phyloP scores from a whole-genome alignment of 257 asterid species.

The Linderniella brevidens region DNA sequence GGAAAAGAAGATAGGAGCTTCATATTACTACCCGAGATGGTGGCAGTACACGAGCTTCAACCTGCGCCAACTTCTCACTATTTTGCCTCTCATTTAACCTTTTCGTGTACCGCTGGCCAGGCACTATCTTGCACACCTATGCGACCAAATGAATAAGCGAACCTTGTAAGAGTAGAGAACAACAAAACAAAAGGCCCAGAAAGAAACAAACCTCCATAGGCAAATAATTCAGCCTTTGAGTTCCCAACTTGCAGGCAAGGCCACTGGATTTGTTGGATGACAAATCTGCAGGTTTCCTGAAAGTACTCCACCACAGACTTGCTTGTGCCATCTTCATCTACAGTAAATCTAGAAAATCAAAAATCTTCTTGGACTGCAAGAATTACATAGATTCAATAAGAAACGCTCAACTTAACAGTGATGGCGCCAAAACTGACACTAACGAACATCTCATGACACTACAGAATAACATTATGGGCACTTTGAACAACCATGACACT shows the following conservation, averaged over 20 bases:
- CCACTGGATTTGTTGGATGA: conserved; percentile 61
- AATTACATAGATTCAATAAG: background rate
- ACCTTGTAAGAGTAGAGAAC: too few relatives aligned
- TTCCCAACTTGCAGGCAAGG: conserved; percentile 97
- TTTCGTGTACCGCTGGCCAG: conserved; percentile 87
- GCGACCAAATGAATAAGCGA: too few relatives aligned
- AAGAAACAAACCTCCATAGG: conserved; percentile 99
- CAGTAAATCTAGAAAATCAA: conserved; percentile 49
- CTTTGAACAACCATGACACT: too few relatives aligned
- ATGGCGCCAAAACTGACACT: too few relatives aligned
- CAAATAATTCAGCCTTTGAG: conserved; percentile 68
- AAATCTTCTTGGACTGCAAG: too few relatives aligned
- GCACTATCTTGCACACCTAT: conserved; percentile 89
- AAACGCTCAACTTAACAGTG: background rate
- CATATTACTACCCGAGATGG: conserved; percentile 61
- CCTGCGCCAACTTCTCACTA: conserved; percentile 73
- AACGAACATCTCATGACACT: too few relatives aligned
- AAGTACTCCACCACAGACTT: conserved; percentile 82
- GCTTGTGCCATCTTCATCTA: conserved; percentile 73
- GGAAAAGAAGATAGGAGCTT: too few relatives aligned
- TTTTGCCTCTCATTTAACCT: conserved; percentile 83
- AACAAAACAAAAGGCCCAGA: too few relatives aligned
- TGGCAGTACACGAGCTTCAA: conserved; percentile 91
- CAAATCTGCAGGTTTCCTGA: conserved; percentile 62
- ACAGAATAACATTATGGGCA: too few relatives aligned